Evolutionary conservation across 2,329 filamentous ascomycete genomes (phyloP), one percentile per base, ranked within the genome.

Genomic region (Cyphellophora attinorum): DNA sequence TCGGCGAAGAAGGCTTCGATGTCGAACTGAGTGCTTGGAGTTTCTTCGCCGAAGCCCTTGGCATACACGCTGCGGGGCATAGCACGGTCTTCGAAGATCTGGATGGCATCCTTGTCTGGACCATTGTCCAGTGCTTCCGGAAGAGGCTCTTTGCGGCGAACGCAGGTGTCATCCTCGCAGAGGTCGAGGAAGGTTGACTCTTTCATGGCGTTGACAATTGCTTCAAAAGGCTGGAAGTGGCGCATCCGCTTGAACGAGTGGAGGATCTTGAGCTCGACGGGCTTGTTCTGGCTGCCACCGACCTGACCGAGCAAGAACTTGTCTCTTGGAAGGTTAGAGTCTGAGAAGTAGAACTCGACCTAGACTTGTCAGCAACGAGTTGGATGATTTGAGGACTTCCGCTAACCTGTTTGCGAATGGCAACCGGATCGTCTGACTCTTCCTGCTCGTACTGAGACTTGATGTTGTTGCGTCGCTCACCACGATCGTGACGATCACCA

Each of bases 271-370:
- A 98, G 68, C 14, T 79, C 67, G 23, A 98, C 79, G 28, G 88
- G 73, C 58, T 82, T 81, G 68, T 95, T 94, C 52, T 81, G 72
- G 45, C 74, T 68, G 38, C 89, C 89, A 25, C 79, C 81, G 36
- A 85, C 82, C 52, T 79, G 70, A 44, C 76, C 70, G 67, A 86
- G 83, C 49, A 98, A 72, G 65, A 85, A 93, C 58, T 85, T 82
- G 62, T 98, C 93, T 52, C 76, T 78, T 33, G 81, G 80, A 23
- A 98, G 75, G 62, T 95, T 95, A 52, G 80, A 83, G 59, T 93
- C 83, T 52, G 83, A 83, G 62, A 95, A 93, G 71, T 95, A 95
- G 61, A 94, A 95, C 57, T 95, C 86, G 50, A 94, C 84, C 81
- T 93, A 48, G 17, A 17, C 21, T 5, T 5, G 19, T 30, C 11